A percentile compares a stretch with the other conserved stretches of the same genome.
These are phyloP conservation scores for Polyporus tsugae DNA, from an alignment of 1,284 basidiomycete species.

Conservation along the genomic window DNA sequence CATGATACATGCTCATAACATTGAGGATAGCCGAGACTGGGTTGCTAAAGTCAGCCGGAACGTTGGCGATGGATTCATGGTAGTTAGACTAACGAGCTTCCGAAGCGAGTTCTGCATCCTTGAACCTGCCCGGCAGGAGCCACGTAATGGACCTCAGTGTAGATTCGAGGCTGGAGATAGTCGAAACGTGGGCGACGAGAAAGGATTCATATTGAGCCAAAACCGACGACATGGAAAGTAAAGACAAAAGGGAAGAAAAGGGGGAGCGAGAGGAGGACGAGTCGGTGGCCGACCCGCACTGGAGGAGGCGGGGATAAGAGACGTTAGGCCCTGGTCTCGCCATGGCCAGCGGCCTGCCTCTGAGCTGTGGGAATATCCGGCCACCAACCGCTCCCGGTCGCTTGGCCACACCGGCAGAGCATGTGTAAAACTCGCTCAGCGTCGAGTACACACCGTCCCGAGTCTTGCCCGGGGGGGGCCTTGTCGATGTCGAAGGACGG, in stretches of 20 bases:
- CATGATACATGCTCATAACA: slow-evolving; percentile 86
- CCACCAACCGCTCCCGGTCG: slow-evolving; percentile 22
- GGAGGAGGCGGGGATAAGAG: slow-evolving; percentile 28
- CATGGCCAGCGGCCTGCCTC: slow-evolving; percentile 7
- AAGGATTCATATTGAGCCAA: slow-evolving; percentile 81
- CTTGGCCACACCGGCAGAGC: slow-evolving; percentile 16
- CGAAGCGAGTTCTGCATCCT: slow-evolving; percentile 93
- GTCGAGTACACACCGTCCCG: not conserved
- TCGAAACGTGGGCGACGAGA: slow-evolving; percentile 83
- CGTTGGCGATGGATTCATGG: slow-evolving; percentile 11
- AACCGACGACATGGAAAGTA: slow-evolving; percentile 52
- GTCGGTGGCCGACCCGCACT: slow-evolving; percentile 36
- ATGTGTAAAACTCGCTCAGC: slow-evolving; percentile 4
- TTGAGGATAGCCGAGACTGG: slow-evolving; percentile 79
- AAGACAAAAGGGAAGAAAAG: slow-evolving; percentile 31
- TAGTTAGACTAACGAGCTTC: slow-evolving; percentile 79
- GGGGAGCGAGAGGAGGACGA: slow-evolving; percentile 27
- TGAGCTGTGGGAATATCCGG: slow-evolving; percentile 27
- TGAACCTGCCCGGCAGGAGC: slow-evolving; percentile 95
- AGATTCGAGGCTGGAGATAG: slow-evolving; percentile 89
- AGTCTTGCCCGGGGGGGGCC: not conserved
- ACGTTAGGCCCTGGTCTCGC: not conserved
- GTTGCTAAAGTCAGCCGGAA: slow-evolving; percentile 23
- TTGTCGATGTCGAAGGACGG: too few relatives aligned
- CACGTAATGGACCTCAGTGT: slow-evolving; percentile 90